phyloP scores from a whole-genome alignment of 1,139 yeast genomes.

The Pneumocystis canis region DNA sequence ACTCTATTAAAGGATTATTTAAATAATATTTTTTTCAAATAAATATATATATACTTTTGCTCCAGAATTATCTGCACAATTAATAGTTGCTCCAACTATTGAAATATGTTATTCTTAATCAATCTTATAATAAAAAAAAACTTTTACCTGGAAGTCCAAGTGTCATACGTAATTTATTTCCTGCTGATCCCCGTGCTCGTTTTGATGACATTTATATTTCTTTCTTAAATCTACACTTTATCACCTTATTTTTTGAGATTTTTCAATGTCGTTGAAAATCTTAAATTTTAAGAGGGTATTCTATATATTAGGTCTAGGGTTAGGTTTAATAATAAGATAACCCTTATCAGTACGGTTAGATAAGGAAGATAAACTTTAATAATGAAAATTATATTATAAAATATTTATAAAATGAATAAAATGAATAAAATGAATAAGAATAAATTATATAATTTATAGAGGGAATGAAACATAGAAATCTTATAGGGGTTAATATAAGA shows the following conservation, averaged over 20 bases:
- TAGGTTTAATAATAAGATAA: background rate
- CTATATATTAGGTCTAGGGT: background rate
- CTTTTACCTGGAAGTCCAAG: conserved; percentile 73
- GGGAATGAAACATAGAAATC: too few relatives aligned
- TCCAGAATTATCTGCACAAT: conserved; percentile 99
- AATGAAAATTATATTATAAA: too few relatives aligned
- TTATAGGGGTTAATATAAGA: too few relatives aligned
- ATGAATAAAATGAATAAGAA: too few relatives aligned
- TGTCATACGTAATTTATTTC: conserved; percentile 99
- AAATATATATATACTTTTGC: conserved; percentile 31
- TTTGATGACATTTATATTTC: background rate
- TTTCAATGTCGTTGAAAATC: too few relatives aligned
- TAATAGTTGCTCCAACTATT: conserved; percentile 94
- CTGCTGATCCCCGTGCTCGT: conserved; percentile 62
- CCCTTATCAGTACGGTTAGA: background rate
- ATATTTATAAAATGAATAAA: too few relatives aligned
- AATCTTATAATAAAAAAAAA: background rate
- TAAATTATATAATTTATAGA: too few relatives aligned
- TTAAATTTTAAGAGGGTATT: too few relatives aligned
- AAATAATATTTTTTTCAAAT: too few relatives aligned
- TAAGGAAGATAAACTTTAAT: too few relatives aligned
- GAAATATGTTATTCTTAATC: background rate
- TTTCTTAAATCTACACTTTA: background rate
- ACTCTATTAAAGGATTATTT: conserved; percentile 33
- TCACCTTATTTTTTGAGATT: background rate